Base-by-base conservation (phyloP, 2,329 filamentous ascomycete species). In the Cercospora nicotianae region DNA sequence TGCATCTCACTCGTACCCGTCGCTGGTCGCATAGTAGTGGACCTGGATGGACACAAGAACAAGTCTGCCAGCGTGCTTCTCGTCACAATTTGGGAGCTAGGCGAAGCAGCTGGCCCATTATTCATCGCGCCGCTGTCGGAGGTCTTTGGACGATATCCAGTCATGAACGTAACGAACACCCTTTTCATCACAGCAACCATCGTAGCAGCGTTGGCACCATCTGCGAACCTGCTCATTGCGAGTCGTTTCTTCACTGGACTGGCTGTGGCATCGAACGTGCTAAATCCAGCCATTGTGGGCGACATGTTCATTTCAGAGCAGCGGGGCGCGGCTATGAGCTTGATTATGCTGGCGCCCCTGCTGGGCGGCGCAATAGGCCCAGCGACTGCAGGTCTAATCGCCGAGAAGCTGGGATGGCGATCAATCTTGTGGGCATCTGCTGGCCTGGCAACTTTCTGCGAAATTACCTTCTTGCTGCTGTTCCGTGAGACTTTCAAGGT, bases 401-500 rank as follows among this genome's bases (percentile, higher is more conserved):
- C 86, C 2, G 81, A 88, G 75, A 80, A 75, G 2, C 69, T 84
- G 2, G 86, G 87, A 3, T 89, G 87, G 87, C 78, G 87, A 31
- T 74, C 76, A 58, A 82, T 86, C 0, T 74, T 89, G 2, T 85
- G 84, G 80, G 82, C 87, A 66, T 81, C 82, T 8, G 83, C 81
- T 1, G 79, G 72, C 0, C 73, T 89, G 30, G 84, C 86, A 0
- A 75, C 79, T 5, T 69, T 80, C 1, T 86, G 83, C 69, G 86
- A 87, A 75, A 33, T 86, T 0, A 36, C 72, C 7, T 86, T 88
- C 69, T 74, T 89, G 7, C 78, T 78, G 0, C 83, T 79, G 72
- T 87, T 86, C 72, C 78, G 82, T 5, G 88, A 90, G 78, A 90
- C 88, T 12, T 90, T 90, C 77, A 85, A 84, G 72, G 81, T 87